Percentiles rank a stretch among this genome's conserved stretches.
Evolutionary conservation across 139 green algal species (phyloP).

Genomic region (Chlorella vulgaris): DNA sequence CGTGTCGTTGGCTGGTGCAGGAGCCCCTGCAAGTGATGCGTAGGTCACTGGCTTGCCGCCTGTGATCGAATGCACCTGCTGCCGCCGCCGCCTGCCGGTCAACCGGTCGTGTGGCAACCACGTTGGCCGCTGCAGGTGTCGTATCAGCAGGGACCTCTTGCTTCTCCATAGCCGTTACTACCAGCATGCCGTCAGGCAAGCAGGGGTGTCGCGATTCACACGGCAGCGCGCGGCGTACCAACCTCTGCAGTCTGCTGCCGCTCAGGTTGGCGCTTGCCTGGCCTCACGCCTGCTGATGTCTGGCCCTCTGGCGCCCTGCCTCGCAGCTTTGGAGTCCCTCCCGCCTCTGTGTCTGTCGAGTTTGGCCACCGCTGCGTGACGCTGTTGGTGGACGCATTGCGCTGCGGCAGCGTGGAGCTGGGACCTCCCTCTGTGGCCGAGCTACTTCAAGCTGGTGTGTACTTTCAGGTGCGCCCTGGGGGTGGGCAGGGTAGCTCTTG

Average conservation of each 20-base stretch:
- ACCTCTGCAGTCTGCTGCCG: background rate
- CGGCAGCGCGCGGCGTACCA: background rate
- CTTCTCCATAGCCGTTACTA: constrained; percentile 5
- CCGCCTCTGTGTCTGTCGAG: background rate
- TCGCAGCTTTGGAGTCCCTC: constrained; percentile 8
- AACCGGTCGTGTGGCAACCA: no score
- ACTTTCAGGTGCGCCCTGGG: constrained; percentile 11
- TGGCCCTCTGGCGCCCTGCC: no score
- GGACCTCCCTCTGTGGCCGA: background rate
- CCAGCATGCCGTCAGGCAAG: constrained; percentile 2
- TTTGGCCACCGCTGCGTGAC: background rate
- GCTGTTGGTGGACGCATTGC: background rate
- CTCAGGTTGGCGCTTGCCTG: background rate
- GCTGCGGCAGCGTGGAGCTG: background rate
- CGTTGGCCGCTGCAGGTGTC: background rate
- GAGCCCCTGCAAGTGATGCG: background rate
- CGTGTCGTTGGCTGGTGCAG: background rate
- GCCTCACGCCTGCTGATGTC: no score
- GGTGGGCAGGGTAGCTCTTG: background rate
- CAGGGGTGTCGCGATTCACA: no score
- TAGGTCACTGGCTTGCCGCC: background rate
- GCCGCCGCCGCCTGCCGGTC: no score
- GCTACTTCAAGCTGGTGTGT: constrained; percentile 9
- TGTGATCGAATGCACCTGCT: no score
- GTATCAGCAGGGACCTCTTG: background rate